Evolutionary conservation across 257 asterid genomes (phyloP), one percentile per base, ranked within the genome.

Genomic region (Coffea eugenioides): DNA sequence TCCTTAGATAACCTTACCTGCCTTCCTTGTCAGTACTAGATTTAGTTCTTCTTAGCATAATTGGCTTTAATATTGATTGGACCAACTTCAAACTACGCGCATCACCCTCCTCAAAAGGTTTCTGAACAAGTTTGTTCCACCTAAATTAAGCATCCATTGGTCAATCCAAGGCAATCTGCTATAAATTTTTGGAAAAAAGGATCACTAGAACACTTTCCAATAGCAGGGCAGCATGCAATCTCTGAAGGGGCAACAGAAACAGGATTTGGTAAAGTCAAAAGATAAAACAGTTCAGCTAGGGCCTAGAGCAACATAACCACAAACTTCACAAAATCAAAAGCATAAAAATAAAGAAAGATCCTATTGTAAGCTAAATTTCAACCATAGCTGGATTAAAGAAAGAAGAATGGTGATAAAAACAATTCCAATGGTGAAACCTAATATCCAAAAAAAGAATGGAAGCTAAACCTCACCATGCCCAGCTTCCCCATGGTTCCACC

Each of bases 401-500:
- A 79, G 67, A 31, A 52, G 43, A 79, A 71, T 68, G 27, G 72
- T 21, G 72, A 16, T 57, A 77, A 75, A 65, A 20, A 75, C 78
- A 78, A 15, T 51, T 61, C 71, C 36, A 79, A 54, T 73, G 48
- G 51, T 71, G 83, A 82, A 82, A 57, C 25, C 27, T 31, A 6
- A 18, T 56, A 70, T 64, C 59, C 69, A 64, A 74, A 51, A 65
- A 71, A 80, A 77, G 85, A 74, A 74, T 31, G 39, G 77, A 71
- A 76, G 65, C 56, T 71, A 82, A 77, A 86, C 75, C 90, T 81
- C 88, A 95, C 99, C 99, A 95, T 21, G 94, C 97, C 99, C 99
- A 95, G 88, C 90, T 95, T 86, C 97, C 93, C 99, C 99, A 95
- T 45, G 99, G 99, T 84, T 95, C 99, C 85, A 95, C 86, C 90